Base-by-base conservation (phyloP, 176 grass and related monocot genomes). In the Bonia amplexicaulis region DNA sequence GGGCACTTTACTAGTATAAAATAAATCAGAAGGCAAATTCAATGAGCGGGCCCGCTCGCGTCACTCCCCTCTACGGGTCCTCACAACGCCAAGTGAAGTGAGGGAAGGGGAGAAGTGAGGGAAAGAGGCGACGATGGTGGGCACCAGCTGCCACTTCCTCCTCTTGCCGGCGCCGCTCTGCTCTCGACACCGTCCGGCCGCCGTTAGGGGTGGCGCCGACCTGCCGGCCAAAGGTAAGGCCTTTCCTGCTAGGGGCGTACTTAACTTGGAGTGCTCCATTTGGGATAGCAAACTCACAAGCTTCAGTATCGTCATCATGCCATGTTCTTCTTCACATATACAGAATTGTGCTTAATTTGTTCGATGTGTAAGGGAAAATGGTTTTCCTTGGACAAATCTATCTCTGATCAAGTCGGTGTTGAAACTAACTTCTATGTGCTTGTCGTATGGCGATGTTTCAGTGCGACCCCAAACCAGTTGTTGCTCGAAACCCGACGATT, bases 131-230 rank as follows among this genome's bases (percentile, higher is more conserved):
- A 10, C 46, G 45, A 90, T 86, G 88, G 83, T 58, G 46, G 84
- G 79, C 54, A 15, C 75, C 47, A 73, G 88, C 84, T 72, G 78
- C 66, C 78, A 66, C 57, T 72, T 80, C 66, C 78, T 86, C 83
- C 46, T 82, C 54, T 78, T 78, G 20, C 78, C 81, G 67, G 55
- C 73, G 1, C 22, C 46, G 45, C 17, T 86, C 46, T 22, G 39
- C 84, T n/a, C 79, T 48, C 57, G 73, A 27, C 42, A 33, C 31
- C 41, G 62, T 14, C 2, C 12, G 1, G 52, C 61, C 44, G 26
- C 66, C 74, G 80, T 33, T 7, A 6, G 75, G 5, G 29, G 16
- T 1, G 68, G 39, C 45, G 20, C 66, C 72, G 6, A 17, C 54
- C 14, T 11, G 33, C 19, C 83, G 15, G 19, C 7, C 10, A 55